phyloP scores from a whole-genome alignment of 2,329 filamentous ascomycete genomes.

The Fragosphaeria purpurea region DNA sequence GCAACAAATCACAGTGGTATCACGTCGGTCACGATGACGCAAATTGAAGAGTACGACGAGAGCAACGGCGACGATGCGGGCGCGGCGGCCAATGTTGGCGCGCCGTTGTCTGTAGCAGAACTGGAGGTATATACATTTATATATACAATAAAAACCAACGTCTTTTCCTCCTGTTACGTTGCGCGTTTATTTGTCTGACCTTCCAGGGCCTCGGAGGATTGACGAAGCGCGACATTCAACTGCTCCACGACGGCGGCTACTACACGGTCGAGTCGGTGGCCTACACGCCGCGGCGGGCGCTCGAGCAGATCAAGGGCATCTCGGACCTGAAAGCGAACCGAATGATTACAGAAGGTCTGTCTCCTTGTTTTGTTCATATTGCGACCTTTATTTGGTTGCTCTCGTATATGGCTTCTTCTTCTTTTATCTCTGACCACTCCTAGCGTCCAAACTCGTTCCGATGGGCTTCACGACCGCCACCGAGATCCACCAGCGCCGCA shows the following conservation, averaged over 20 bases:
- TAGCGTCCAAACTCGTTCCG: conserved; percentile 89
- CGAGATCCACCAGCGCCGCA: conserved; percentile 95
- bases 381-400: too few relatives aligned
- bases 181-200: not conserved
- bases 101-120: conserved; percentile 78
- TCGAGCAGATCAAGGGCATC: conserved; percentile 96
- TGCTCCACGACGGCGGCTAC: conserved; percentile 83
- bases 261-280: conserved; percentile 94
- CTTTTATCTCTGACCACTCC: not conserved
- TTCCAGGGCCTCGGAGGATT: conserved; percentile 71
- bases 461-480: conserved; percentile 99
- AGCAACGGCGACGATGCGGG: conserved; percentile 58
- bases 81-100: conserved; percentile 70
- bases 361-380: not conserved
- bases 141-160: too few relatives aligned
- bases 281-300: conserved; percentile 71
- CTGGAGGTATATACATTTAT: conserved; percentile 63
- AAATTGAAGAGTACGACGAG: conserved; percentile 57
- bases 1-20: too few relatives aligned
- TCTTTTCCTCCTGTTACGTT: not conserved
- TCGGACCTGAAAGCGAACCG: conserved; percentile 95
- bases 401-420: not conserved
- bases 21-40: conserved; percentile 27
- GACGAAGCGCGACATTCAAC: conserved; percentile 90
- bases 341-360: conserved; percentile 78